Evolutionary conservation across 2,329 filamentous ascomycete species (phyloP), one percentile per base, ranked within the genome.

Genomic region (Monosporascus sp.): DNA sequence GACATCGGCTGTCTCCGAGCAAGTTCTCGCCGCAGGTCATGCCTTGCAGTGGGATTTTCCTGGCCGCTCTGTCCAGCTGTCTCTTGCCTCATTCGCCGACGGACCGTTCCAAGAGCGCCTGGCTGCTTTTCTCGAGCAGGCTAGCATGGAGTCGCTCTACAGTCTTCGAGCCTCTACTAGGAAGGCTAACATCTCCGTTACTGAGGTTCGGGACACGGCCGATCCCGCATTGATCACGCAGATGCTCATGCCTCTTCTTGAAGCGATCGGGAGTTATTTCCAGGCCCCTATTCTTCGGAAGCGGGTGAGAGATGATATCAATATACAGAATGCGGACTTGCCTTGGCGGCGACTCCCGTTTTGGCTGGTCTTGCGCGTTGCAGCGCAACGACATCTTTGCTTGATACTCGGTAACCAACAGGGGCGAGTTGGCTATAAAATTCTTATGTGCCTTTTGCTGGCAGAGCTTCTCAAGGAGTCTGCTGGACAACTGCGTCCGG

Each of bases 281-380:
- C 51, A 65, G 1, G 67, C 75, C 0, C 57, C 67, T 0, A 24
- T 71, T 0, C 62, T 87, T 1, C 70, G 70, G 0, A 89, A 89
- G 61, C 72, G 78, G 2, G 75, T 88, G 0, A 74, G 81, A 0
- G 86, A 89, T 48, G 83, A 87, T n/a, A 77, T 87, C 0, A 74
- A 73, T 14, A 76, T 81, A 63, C 62, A 68, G 1, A 62, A 75
- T 1, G 70, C 74, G 0, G 65, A 74, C 1, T 62, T 72, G 0
- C 84, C 84, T 0, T 89, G 85, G 85, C 73, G 85, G 18, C 71
- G 87, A 38, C 77, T 77, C 2, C 76, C 85, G 0, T 75, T 80
- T 49, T 89, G 84, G 79, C 75, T 89, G 0, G 69, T 83, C 0
- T 64, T 88, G 5, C 79, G 84, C 0, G 82, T 89, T 2, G 72